Conservation (phyloP, 306 rosid genomes). For the Castanea sativa region DNA sequence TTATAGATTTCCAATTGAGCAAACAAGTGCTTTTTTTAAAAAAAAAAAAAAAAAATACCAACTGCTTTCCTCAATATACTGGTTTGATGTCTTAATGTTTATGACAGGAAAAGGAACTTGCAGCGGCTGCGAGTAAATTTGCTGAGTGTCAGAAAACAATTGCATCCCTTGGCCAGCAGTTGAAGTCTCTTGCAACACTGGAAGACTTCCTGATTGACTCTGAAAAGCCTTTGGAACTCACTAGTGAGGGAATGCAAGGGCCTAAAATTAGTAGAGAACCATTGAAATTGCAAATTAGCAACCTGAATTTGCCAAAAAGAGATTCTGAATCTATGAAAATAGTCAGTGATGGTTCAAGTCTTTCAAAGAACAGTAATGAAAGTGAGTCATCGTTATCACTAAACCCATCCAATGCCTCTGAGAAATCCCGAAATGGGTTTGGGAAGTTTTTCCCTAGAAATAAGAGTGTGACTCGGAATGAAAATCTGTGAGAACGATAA, state of each 20-base stretch:
- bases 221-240: slow-evolving; percentile 28
- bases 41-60: not conserved
- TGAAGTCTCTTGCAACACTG: slow-evolving; percentile 62
- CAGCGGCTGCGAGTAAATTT: slow-evolving; percentile 60
- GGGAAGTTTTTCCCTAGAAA: slow-evolving; percentile 38
- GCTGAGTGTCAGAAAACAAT: slow-evolving; percentile 82
- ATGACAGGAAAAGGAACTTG: slow-evolving; percentile 69
- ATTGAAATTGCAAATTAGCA: slow-evolving; percentile 19
- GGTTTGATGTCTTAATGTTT: slow-evolving; percentile 18
- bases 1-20: not conserved
- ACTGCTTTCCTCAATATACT: not conserved
- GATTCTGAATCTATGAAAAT: slow-evolving; percentile 10
- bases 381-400: slow-evolving; percentile 22
- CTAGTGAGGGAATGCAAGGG: slow-evolving; percentile 20
- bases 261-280: slow-evolving; percentile 22
- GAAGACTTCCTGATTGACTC: slow-evolving; percentile 65
- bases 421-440: slow-evolving; percentile 32
- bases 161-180: slow-evolving; percentile 70
- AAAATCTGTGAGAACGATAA: slow-evolving; percentile 20
- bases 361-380: not conserved
- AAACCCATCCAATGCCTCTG: slow-evolving; percentile 26
- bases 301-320: slow-evolving; percentile 24
- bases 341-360: not conserved
- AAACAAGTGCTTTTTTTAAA: not conserved
- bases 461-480: slow-evolving; percentile 32